Evolutionary conservation across 2,329 filamentous ascomycete genomes (phyloP), one percentile per base, ranked within the genome.

Genomic region (Hymenoscyphus linearis): DNA sequence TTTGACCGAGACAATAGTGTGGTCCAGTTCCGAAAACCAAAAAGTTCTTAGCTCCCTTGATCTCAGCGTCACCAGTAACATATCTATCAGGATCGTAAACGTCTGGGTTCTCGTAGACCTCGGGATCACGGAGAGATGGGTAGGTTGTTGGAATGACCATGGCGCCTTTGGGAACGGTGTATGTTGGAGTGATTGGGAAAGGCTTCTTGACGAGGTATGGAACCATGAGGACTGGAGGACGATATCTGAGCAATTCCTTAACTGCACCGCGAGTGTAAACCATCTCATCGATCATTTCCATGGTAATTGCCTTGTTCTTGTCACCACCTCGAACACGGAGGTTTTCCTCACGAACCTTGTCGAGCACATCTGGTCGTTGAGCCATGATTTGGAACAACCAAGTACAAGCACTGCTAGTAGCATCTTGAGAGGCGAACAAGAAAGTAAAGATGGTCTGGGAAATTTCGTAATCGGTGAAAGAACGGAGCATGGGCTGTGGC

Each of bases 381-480:
- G 95, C 93, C 79, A 91, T 87, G 71, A 91, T 84, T 79, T 99
- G 95, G 82, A 97, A 96, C 66, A 98, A 79, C 92, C 95, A 98
- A 58, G 93, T 97, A 71, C 85, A 86, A 64, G 95, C 93, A 71
- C 91, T 96, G 78, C 89, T 95, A 65, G 95, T 97, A 67, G 95
- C 95, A 75, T 99, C 95, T 78, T 98, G 95, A 3, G 93, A 97
- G 64, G 95, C 93, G 77, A 98, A 98, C 64, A 98, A 82, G 81
- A 98, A 96, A 56, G 93, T 96, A 79, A 97, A 96, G 72, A 98
- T 75, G 26, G 93, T 97, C 80, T 95, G 90, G 60, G 91, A 84
- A 71, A 98, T 96, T 77, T 98, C 93, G 71, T 88, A 89, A 74
- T 98, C 90, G 76, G 83, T 87, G 77, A 97, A 98, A 69, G 90